Evolutionary conservation across 1,284 basidiomycete genomes (phyloP).

Genomic region (Malassezia nana): DNA sequence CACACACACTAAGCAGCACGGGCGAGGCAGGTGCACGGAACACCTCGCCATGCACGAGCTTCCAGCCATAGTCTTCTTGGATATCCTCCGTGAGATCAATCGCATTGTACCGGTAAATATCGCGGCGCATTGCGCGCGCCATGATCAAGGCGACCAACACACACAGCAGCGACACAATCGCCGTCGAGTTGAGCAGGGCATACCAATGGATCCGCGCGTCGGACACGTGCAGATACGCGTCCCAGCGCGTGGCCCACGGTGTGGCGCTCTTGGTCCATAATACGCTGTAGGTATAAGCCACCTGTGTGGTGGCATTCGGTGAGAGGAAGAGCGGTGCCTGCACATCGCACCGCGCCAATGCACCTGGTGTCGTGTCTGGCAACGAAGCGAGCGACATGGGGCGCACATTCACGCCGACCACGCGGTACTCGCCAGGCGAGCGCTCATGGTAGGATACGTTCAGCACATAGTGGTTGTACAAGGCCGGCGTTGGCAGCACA

Average conservation of each 20-base stretch:
- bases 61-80: conserved; percentile 97
- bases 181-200: conserved; percentile 82
- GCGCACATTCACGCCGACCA: conserved; percentile 43
- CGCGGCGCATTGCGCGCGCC: conserved; percentile 71
- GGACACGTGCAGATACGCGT: conserved; percentile 59
- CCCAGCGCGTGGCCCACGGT: conserved; percentile 79
- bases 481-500: conserved; percentile 35
- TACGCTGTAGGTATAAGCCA: conserved; percentile 81
- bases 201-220: conserved; percentile 59
- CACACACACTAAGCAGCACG: conserved; percentile 70
- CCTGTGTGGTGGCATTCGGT: conserved; percentile 58
- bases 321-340: conserved; percentile 26
- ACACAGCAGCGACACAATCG: conserved; percentile 63
- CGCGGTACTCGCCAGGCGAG: conserved; percentile 34
- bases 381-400: conserved; percentile 33
- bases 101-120: conserved; percentile 91
- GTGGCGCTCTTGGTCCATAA: conserved; percentile 74
- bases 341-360: conserved; percentile 21
- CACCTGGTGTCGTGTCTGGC: conserved; percentile 6
- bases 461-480: conserved; percentile 45
- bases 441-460: conserved; percentile 46
- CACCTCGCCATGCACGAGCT: conserved; percentile 88
- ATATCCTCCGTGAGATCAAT: conserved; percentile 89
- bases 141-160: conserved; percentile 82
- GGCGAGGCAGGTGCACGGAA: conserved; percentile 69